These are phyloP conservation scores for Aureobasidium sp. DNA, from an alignment of 2,329 filamentous ascomycete species.

Conservation along the genomic window DNA sequence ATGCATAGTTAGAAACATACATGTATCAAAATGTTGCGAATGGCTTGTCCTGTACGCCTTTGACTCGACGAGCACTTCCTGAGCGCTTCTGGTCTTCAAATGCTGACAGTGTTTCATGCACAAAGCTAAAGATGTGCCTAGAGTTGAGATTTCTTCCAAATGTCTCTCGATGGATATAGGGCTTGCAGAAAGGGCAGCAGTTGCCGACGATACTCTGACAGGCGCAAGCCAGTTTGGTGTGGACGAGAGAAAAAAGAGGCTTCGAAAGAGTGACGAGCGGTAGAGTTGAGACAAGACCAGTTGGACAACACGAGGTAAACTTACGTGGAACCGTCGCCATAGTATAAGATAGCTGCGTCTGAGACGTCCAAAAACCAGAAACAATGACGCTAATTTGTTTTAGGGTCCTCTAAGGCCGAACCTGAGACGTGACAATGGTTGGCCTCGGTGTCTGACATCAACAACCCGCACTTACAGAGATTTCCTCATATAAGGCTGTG, in stretches of 20 bases:
- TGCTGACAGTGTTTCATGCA: constrained; percentile 1
- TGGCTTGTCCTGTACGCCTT: neutral
- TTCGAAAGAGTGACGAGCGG: neutral
- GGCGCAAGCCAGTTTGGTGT: neutral
- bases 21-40: neutral
- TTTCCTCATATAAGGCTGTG: neutral
- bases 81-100: neutral
- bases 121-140: neutral
- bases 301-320: neutral
- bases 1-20: neutral
- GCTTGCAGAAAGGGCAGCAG: neutral
- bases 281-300: neutral
- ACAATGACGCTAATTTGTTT: constrained; percentile 9
- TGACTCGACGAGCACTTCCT: neutral
- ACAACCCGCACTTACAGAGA: neutral
- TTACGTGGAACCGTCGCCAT: constrained; percentile 1
- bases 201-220: neutral
- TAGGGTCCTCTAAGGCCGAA: constrained; percentile 7
- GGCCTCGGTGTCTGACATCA: constrained; percentile 7
- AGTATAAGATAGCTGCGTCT: constrained; percentile 6
- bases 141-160: neutral
- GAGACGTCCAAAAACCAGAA: constrained; percentile 1
- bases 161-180: neutral
- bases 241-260: neutral
- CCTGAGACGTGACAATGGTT: constrained; percentile 9